A percentile compares a stretch with the other conserved stretches of the same genome.
These are phyloP conservation scores for Tremella fuciformis DNA, from an alignment of 768 basidiomycete species.

Conservation along the genomic window DNA sequence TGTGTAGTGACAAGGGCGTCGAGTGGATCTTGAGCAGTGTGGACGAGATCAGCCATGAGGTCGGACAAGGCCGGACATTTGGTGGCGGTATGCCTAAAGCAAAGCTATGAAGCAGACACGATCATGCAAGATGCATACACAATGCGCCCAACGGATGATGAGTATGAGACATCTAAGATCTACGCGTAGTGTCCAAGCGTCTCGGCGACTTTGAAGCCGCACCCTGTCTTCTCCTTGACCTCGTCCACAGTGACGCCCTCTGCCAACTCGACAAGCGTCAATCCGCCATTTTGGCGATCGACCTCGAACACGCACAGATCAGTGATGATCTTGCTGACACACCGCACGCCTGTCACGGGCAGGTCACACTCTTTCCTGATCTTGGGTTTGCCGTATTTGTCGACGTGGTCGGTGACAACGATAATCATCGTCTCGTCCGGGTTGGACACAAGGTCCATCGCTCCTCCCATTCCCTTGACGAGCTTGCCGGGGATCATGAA, in stretches of 20 bases:
- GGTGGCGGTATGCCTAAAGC: slow-evolving; percentile 1
- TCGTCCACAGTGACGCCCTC: slow-evolving; percentile 80
- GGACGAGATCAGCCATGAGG: slow-evolving; percentile 74
- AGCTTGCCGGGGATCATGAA: slow-evolving; percentile 94
- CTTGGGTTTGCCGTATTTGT: slow-evolving; percentile 86
- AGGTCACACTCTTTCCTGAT: slow-evolving; percentile 75
- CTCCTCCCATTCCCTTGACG: slow-evolving; percentile 70
- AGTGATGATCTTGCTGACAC: slow-evolving; percentile 88
- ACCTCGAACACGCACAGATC: slow-evolving; percentile 87
- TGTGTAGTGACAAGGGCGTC: slow-evolving; percentile 78
- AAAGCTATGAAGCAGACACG: background rate
- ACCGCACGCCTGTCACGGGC: slow-evolving; percentile 84
- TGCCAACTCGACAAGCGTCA: slow-evolving; percentile 76
- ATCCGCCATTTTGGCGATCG: slow-evolving; percentile 63
- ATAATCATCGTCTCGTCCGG: slow-evolving; percentile 90
- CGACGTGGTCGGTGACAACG: slow-evolving; percentile 82
- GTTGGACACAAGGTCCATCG: slow-evolving; percentile 95
- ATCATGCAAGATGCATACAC: slow-evolving; percentile 1
- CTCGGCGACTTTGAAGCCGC: slow-evolving; percentile 61
- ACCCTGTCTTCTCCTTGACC: slow-evolving; percentile 79
- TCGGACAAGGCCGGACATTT: slow-evolving; percentile 54
- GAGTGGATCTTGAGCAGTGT: slow-evolving; percentile 84
- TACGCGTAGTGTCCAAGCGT: slow-evolving; percentile 6
- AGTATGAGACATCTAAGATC: background rate
- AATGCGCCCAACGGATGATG: background rate